phyloP scores from a whole-genome alignment of 1,284 basidiomycete species.

The Irpex sp. region DNA sequence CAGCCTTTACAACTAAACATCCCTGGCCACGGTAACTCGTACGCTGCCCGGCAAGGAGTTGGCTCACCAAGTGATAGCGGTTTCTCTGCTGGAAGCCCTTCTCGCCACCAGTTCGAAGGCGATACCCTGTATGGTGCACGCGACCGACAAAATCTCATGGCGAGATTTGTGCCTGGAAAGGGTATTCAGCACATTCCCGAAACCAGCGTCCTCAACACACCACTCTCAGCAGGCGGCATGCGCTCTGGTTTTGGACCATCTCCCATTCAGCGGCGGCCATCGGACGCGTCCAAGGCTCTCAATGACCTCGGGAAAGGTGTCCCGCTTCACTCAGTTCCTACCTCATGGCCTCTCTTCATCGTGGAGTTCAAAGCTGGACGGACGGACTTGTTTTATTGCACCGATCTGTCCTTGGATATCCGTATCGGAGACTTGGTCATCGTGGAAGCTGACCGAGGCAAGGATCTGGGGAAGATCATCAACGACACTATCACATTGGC shows the following conservation, averaged over 20 bases:
- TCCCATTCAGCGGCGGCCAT: constrained; percentile 42
- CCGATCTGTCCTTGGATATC: constrained; percentile 63
- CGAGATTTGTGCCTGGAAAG: constrained; percentile 60
- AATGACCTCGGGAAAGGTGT: constrained; percentile 87
- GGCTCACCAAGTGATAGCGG: constrained; percentile 55
- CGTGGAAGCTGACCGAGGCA: constrained; percentile 95
- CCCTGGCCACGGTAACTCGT: constrained; percentile 37
- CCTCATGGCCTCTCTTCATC: constrained; percentile 88
- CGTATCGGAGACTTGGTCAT: constrained; percentile 89
- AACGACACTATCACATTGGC: constrained; percentile 88
- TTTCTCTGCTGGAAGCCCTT: constrained; percentile 29
- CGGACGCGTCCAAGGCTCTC: constrained; percentile 45
- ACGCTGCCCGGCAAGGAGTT: constrained; percentile 42
- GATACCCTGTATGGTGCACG: constrained; percentile 5
- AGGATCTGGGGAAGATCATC: constrained; percentile 87
- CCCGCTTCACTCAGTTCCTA: constrained; percentile 78
- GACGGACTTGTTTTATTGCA: constrained; percentile 91
- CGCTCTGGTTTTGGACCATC: constrained; percentile 25
- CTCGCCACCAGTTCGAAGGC: constrained; percentile 24
- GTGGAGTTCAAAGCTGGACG: constrained; percentile 97
- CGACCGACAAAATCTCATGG: constrained; percentile 33
- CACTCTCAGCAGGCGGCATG: constrained; percentile 29
- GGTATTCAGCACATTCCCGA: constrained; percentile 58
- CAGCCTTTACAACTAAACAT: constrained; percentile 56
- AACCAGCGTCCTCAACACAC: constrained; percentile 29